Evolutionary conservation across 1,139 yeast genomes (phyloP).

Genomic region (Dujonia santamariae): DNA sequence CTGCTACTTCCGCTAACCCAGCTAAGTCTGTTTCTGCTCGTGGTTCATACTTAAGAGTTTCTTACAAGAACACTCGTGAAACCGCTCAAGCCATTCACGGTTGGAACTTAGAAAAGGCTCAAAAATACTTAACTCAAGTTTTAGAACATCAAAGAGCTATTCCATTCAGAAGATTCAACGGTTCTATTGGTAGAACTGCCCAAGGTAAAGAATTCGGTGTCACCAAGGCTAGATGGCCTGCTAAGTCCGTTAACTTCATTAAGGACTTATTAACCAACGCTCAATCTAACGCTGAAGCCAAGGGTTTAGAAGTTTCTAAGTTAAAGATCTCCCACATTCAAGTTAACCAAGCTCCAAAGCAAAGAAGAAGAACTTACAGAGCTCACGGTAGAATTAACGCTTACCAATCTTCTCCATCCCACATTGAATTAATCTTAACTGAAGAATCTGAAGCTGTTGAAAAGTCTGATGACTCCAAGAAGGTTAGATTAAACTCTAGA

Average conservation of each 20-base stretch:
- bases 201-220: constrained; percentile 99
- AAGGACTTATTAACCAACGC: constrained; percentile 96
- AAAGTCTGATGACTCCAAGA: constrained; percentile 86
- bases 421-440: constrained; percentile 95
- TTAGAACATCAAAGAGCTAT: constrained; percentile 98
- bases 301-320: constrained; percentile 95
- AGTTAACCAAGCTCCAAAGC: constrained; percentile 99
- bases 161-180: constrained; percentile 98
- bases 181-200: constrained; percentile 97
- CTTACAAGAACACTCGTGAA: constrained; percentile 99
- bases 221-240: constrained; percentile 99
- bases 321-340: constrained; percentile 97
- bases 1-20: constrained; percentile 98
- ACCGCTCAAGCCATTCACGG: constrained; percentile 98
- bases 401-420: constrained; percentile 97
- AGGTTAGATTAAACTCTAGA: constrained; percentile 81
- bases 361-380: constrained; percentile 99
- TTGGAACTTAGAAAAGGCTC: constrained; percentile 96
- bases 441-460: constrained; percentile 94
- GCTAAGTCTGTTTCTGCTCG: constrained; percentile 99
- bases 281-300: constrained; percentile 97
- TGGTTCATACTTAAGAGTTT: constrained; percentile 98
- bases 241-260: constrained; percentile 93
- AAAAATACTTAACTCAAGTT: constrained; percentile 94
- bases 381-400: constrained; percentile 99